Evolutionary conservation across 78 protist genomes (phyloP), one percentile per base, ranked within the genome.

Genomic region (Planoprotostelium fungivorum): DNA sequence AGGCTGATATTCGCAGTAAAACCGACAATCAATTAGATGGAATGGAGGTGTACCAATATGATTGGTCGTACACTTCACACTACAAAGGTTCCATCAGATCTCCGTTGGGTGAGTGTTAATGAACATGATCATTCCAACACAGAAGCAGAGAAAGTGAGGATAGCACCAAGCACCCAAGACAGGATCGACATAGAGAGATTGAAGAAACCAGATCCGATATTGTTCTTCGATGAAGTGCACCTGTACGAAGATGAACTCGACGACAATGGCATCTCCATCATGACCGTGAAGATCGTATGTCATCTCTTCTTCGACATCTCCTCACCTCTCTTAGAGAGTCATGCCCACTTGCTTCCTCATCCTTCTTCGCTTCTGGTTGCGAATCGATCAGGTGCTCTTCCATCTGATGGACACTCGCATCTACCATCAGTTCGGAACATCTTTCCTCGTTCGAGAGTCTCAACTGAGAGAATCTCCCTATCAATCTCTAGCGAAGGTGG

Each of bases 201-300:
- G 63, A 87, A 85, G 63, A 90, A 88, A 38, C 93, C 90, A 10
- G 96, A 94, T 35, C 95, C 96, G 39, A 94, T 96, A 29, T 84
- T 94, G 36, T 94, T 88, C 91, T 88, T 35, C 87, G 94, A 91
- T 1, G 97, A 96, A 34, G 93, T 96, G 36, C 28, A 85, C 25
- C 90, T 96, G 63, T 95, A 35, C 88, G 96, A 93, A 84, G 96
- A 94, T 83, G 96, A 95, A 36, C 90, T 95, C 36, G 93, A 91
- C 35, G 97, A 96, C 90, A 92, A 96, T 85, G 97, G 97, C 39
- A 73, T n/a, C 9, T 38, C 94, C 37, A 36, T 35, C 31, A 23
- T 96, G 73, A 83, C 63, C 25, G 95, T 94, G n/a, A 84, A 87
- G 34, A 63, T 93, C 85, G 96, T 92, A 86, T 35, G 89, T 0